Conservation (phyloP, 805 yeast species). For the Blastobotrys terrestris region DNA sequence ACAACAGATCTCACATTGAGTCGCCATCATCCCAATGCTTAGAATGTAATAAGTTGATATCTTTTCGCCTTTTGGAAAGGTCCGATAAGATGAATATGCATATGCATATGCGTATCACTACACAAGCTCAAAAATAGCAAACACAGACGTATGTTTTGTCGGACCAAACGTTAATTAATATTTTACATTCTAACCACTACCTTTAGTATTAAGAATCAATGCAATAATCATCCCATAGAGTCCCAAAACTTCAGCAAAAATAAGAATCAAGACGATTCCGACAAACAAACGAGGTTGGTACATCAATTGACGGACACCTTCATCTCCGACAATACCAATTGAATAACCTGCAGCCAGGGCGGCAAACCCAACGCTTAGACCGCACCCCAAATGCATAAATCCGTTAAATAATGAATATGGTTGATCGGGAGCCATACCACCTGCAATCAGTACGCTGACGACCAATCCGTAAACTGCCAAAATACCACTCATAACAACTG, state of each 20-base stretch:
- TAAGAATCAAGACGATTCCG: conserved; percentile 81
- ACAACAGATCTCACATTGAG: too few species aligned
- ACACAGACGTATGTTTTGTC: too few species aligned
- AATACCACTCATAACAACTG: conserved; percentile 98
- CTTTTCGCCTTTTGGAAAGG: background rate
- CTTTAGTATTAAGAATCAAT: conserved; percentile 57
- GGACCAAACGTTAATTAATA: background rate
- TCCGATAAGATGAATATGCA: too few species aligned
- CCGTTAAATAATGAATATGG: conserved; percentile 88
- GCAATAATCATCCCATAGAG: conserved; percentile 94
- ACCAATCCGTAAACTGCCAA: conserved; percentile 95
- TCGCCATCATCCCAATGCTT: too few species aligned
- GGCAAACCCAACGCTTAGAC: conserved; percentile 92
- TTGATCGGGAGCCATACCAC: conserved; percentile 67
- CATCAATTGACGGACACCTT: conserved; percentile 83
- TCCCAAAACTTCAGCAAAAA: conserved; percentile 88
- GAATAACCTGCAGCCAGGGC: conserved; percentile 97
- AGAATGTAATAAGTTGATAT: background rate
- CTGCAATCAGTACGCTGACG: conserved; percentile 89
- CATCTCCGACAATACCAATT: conserved; percentile 90
- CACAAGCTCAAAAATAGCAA: too few species aligned
- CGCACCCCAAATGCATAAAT: conserved; percentile 97
- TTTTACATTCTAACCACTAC: background rate
- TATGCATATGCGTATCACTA: too few species aligned
- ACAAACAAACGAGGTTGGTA: conserved; percentile 85